Evolutionary conservation across 2,329 filamentous ascomycete species (phyloP).

Genomic region (Exserohilum rostratum): DNA sequence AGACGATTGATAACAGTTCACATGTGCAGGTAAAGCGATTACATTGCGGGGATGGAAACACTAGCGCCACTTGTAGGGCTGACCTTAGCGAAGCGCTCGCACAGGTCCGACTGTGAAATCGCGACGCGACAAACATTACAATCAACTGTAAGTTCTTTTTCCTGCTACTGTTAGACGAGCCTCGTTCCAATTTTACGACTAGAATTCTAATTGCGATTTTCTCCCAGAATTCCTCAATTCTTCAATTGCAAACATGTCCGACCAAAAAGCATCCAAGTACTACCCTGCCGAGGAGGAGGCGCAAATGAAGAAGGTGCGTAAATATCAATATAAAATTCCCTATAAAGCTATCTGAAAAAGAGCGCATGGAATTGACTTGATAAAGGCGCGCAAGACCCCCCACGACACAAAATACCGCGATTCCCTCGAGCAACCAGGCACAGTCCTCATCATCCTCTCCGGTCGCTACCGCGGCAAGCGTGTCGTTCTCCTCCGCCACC

Average conservation of each 20-base stretch:
- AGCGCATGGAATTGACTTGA: too few relatives aligned
- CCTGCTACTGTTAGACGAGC: too few relatives aligned
- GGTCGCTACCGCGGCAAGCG: slow-evolving; percentile 99
- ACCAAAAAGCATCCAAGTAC: slow-evolving; percentile 93
- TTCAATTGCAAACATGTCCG: slow-evolving; percentile 27
- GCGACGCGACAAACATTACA: slow-evolving; percentile 24
- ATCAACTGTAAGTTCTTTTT: neutral
- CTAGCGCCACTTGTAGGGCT: slow-evolving; percentile 21
- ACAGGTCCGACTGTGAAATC: slow-evolving; percentile 29
- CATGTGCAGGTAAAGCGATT: neutral
- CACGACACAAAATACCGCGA: slow-evolving; percentile 86
- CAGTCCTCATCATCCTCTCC: slow-evolving; percentile 97
- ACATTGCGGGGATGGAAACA: slow-evolving; percentile 14
- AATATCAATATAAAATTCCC: too few relatives aligned
- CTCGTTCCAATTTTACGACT: neutral
- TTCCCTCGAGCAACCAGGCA: slow-evolving; percentile 82
- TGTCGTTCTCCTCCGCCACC: slow-evolving; percentile 95
- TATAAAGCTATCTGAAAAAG: too few relatives aligned
- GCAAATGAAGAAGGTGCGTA: slow-evolving; percentile 90
- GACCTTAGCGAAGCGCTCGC: slow-evolving; percentile 28
- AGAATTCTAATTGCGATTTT: neutral
- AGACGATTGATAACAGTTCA: slow-evolving; percentile 1
- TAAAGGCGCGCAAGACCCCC: slow-evolving; percentile 88
- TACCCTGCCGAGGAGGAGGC: slow-evolving; percentile 93
- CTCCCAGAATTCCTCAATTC: slow-evolving; percentile 2